Conservation (phyloP, 768 basidiomycete species). For the Kwoniella sp. region DNA sequence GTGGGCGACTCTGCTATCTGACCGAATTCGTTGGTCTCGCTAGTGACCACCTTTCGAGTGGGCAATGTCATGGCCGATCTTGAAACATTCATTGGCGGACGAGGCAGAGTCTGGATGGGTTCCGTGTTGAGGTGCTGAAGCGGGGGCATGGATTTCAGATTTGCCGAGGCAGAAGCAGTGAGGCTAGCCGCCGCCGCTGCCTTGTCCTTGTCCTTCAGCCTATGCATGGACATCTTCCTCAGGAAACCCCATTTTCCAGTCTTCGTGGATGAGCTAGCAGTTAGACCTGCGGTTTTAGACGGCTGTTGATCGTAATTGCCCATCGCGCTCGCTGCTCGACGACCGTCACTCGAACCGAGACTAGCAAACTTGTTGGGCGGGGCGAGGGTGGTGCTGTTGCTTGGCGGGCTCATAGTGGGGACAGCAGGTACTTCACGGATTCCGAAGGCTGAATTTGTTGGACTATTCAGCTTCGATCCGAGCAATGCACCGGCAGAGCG, state of each 20-base stretch:
- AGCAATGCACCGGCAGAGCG: constrained; percentile 46
- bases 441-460: not conserved
- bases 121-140: constrained; percentile 35
- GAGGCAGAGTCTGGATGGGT: constrained; percentile 28
- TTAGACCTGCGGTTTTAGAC: constrained; percentile 14
- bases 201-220: constrained; percentile 63
- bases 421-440: not conserved
- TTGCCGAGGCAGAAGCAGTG: constrained; percentile 36
- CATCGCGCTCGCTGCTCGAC: constrained; percentile 33
- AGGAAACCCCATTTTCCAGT: constrained; percentile 88
- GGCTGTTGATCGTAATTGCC: constrained; percentile 27
- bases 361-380: constrained; percentile 30
- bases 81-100: constrained; percentile 30
- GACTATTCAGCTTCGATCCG: constrained; percentile 16
- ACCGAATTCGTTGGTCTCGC: constrained; percentile 42
- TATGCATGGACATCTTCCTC: constrained; percentile 98
- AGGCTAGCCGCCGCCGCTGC: constrained; percentile 14
- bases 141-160: constrained; percentile 30
- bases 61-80: constrained; percentile 48
- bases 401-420: not conserved
- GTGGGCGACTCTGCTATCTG: constrained; percentile 14
- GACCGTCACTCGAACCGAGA: constrained; percentile 28
- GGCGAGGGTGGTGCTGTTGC: not conserved
- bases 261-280: constrained; percentile 57
- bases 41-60: constrained; percentile 12